Percentiles rank a stretch among this genome's conserved stretches.
Evolutionary conservation across 805 yeast genomes (phyloP).

Genomic region (Candida hungchunana): DNA sequence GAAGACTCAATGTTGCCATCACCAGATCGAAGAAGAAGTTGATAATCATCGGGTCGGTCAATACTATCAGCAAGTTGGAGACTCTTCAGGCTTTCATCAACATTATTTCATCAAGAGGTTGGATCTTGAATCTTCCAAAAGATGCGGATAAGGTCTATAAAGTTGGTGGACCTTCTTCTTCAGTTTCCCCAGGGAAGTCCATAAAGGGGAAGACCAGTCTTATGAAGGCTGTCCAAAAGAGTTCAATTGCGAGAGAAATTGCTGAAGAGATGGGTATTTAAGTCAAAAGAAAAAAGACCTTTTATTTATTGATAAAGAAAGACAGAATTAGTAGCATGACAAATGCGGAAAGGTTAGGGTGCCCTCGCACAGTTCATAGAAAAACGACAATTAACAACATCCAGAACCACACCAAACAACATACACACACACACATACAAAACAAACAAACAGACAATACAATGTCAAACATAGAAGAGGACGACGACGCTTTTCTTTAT

Average conservation of each 20-base stretch:
- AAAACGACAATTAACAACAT: too few species aligned
- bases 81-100: constrained; percentile 58
- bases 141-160: constrained; percentile 18
- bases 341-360: too few species aligned
- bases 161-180: constrained; percentile 3
- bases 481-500: constrained; percentile 56
- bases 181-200: background rate
- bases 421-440: too few species aligned
- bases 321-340: too few species aligned
- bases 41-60: constrained; percentile 74
- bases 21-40: constrained; percentile 86
- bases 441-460: too few species aligned
- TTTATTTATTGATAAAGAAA: background rate
- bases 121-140: constrained; percentile 59
- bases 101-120: constrained; percentile 49
- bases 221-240: constrained; percentile 16
- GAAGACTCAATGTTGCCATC: constrained; percentile 90
- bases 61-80: constrained; percentile 49
- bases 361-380: too few species aligned
- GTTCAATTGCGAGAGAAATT: constrained; percentile 18
- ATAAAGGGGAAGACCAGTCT: constrained; percentile 1
- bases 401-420: too few species aligned
- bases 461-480: constrained; percentile 39
- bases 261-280: constrained; percentile 14
- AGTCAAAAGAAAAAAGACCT: too few species aligned